These are phyloP conservation scores for Psilocybe azurescens DNA, from an alignment of 768 basidiomycete species.

Conservation along the genomic window DNA sequence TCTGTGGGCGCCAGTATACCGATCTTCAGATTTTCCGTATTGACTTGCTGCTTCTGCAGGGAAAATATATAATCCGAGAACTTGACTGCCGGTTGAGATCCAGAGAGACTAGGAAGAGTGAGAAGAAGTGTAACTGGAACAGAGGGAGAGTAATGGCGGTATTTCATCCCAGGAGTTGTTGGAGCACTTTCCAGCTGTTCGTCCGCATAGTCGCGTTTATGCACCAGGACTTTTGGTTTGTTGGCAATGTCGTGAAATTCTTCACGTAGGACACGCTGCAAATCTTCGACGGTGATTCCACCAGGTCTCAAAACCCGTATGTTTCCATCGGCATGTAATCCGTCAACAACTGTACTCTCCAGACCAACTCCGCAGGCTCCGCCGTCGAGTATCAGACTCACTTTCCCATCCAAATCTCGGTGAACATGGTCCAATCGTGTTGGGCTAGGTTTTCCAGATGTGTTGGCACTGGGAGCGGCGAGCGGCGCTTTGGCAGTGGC, in stretches of 20 bases:
- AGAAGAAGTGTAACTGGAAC: constrained; percentile 83
- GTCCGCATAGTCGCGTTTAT: constrained; percentile 78
- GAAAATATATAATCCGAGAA: constrained; percentile 47
- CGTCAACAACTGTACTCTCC: constrained; percentile 96
- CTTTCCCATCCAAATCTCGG: constrained; percentile 76
- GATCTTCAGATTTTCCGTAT: constrained; percentile 49
- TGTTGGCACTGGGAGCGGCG: constrained; percentile 95
- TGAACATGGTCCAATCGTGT: constrained; percentile 87
- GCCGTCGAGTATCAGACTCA: constrained; percentile 88
- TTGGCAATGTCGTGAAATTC: constrained; percentile 34
- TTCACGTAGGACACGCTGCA: constrained; percentile 62
- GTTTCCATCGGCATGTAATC: constrained; percentile 72
- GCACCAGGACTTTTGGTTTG: constrained; percentile 73
- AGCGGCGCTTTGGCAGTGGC: constrained; percentile 74
- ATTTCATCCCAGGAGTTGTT: constrained; percentile 99
- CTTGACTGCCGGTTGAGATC: constrained; percentile 32
- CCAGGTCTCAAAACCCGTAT: constrained; percentile 90
- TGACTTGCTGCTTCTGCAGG: constrained; percentile 26
- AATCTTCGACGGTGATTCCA: constrained; percentile 89
- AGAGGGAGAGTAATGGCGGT: constrained; percentile 93
- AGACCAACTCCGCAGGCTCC: constrained; percentile 88
- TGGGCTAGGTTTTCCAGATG: constrained; percentile 93
- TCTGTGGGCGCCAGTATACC: constrained; percentile 75
- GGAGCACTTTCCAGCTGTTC: constrained; percentile 76
- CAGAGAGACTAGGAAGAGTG: constrained; percentile 50